A percentile compares a stretch with the other conserved stretches of the same genome.
Evolutionary conservation across 2,329 filamentous ascomycete genomes (phyloP).

Genomic region (Colletotrichum tofieldiae): DNA sequence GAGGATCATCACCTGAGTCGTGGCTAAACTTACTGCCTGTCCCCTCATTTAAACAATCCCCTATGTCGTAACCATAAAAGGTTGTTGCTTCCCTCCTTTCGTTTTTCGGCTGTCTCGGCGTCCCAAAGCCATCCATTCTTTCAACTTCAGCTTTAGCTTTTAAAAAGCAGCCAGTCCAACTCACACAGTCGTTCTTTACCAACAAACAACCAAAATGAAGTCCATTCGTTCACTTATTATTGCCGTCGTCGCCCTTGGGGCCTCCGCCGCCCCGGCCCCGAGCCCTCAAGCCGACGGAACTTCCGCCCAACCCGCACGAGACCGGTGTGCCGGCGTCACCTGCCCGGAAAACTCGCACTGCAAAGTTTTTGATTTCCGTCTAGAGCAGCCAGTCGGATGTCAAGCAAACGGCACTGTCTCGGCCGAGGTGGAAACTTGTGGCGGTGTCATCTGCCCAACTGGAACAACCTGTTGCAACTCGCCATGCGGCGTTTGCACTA

Average conservation of each 20-base stretch:
- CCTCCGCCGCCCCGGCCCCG: conserved; percentile 13
- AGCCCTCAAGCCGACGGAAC: conserved; percentile 9
- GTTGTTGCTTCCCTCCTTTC: neutral
- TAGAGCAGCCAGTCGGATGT: conserved; percentile 32
- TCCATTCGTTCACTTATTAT: conserved; percentile 23
- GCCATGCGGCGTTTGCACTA: conserved; percentile 41
- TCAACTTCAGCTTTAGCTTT: neutral
- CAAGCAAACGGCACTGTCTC: conserved; percentile 31
- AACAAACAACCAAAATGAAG: conserved; percentile 22
- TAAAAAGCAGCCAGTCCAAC: neutral
- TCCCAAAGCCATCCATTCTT: conserved; percentile 1
- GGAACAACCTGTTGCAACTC: conserved; percentile 46
- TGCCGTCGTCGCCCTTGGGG: neutral
- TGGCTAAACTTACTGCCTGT: neutral
- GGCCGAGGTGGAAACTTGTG: conserved; percentile 17
- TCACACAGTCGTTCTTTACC: conserved; percentile 21
- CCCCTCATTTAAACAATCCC: neutral
- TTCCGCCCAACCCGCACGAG: neutral
- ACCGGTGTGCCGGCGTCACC: conserved; percentile 28
- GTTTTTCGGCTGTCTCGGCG: neutral
- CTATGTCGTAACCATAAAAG: conserved; percentile 16
- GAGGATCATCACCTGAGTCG: conserved; percentile 18
- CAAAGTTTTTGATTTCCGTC: conserved; percentile 31
- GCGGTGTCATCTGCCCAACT: conserved; percentile 35
- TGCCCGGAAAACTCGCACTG: conserved; percentile 33